Evolutionary conservation across 345 rosid genomes (phyloP).

Genomic region (Jatropha curcas): DNA sequence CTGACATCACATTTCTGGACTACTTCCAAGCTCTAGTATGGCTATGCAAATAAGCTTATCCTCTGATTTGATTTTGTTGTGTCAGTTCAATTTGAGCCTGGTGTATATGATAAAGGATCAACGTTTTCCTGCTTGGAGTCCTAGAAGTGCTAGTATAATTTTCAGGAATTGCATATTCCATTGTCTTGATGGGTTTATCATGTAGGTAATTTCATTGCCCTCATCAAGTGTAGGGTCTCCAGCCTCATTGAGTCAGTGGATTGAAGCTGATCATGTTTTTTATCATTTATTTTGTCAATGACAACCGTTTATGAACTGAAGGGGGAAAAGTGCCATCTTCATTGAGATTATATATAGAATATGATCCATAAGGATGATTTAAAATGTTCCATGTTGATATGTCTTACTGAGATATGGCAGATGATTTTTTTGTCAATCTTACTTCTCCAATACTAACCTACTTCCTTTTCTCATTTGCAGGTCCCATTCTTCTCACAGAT

Average conservation of each 20-base stretch:
- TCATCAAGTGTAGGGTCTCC: background rate
- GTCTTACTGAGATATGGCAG: background rate
- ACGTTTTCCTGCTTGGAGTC: background rate
- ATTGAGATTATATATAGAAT: background rate
- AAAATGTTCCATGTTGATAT: background rate
- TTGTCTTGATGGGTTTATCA: no score
- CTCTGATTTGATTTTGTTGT: background rate
- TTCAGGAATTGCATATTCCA: background rate
- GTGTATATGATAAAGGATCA: background rate
- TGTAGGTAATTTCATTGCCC: background rate
- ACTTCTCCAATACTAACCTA: background rate
- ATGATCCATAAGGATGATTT: background rate
- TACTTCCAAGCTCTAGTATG: background rate
- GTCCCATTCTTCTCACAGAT: conserved; percentile 65
- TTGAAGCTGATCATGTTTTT: background rate
- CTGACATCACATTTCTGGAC: background rate
- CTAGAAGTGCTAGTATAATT: background rate
- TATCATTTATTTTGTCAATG: no score
- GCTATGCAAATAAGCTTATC: background rate
- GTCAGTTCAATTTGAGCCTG: background rate
- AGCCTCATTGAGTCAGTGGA: background rate
- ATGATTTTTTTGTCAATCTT: background rate
- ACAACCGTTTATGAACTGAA: background rate
- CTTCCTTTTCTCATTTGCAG: conserved; percentile 29
- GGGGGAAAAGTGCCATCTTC: background rate